Base-by-base conservation (phyloP, 75 land plant genomes). In the Isoetes taiwanensis region DNA sequence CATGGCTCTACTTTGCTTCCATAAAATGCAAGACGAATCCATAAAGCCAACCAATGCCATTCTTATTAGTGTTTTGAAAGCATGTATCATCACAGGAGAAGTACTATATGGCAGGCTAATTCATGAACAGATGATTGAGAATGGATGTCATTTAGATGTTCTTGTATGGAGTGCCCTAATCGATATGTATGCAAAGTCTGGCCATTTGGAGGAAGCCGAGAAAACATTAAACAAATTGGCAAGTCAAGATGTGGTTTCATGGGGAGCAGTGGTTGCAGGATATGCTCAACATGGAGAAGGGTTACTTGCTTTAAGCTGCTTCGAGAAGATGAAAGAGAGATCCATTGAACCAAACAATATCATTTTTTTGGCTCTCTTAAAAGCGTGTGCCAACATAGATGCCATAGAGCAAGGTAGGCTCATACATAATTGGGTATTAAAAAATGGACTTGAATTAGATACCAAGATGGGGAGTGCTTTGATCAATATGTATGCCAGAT, bases 151-250 rank as follows among this genome's bases (percentile, higher is more conserved):
- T 12, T 14, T 58, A 1, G 76, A 60, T 61, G 78, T 77, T 30
- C 73, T 60, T 82, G 23, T n/a, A n/a, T 77, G 73, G 21, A 75
- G 78, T 59, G 77, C 85, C 38, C 55, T 82, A 21, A 64, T 82
- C 34, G 81, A 74, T 66, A 82, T 82, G 85, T 78, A 78, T 61
- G 81, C 81, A 0, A 82, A 76, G 58, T 82, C 81, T 58, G 85
- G 81, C 3, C 75, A 76, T 58, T 64, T 81, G 8, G 39, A 33
- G 28, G 70, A 69, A 50, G 67, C 85, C 2, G 35, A 59, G 12
- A 63, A 64, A 20, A 64, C 75, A 23, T 74, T 82, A 40, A 11
- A 42, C 0, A 65, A 71, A 40, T 59, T 78, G 27, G 71, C 75
- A 1, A 34, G 31, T 19, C 66, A 40, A 55, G 79, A 82, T 54